Evolutionary conservation across 1,139 yeast genomes (phyloP), one percentile per base, ranked within the genome.

Genomic region (Waltiozyma sp.): DNA sequence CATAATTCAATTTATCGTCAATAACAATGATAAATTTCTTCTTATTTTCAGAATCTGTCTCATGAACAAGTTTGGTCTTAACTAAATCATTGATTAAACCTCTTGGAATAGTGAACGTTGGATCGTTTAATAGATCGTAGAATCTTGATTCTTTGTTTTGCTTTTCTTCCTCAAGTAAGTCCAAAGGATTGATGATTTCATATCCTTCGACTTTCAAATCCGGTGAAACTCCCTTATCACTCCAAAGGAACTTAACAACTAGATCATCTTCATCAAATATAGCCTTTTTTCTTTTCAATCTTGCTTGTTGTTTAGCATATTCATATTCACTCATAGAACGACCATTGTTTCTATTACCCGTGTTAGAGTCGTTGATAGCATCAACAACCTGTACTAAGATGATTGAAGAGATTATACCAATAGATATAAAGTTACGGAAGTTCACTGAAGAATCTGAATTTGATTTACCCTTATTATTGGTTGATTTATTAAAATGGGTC

Each of bases 1-100:
- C 64, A 53, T 72, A 78, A 55, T 77, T 75, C 37, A 19, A 18
- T 7, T 18, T 19, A n/a, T 35, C 23, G 15, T 35, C 37, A 8
- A 35, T 6, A 39, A 70, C 59, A n/a, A 55, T 39, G 2, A 77
- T 49, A 43, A 74, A 72, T 43, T 68, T 66, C 23, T 35, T 35
- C 23, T 18, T 13, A 15, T 68, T 65, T 1, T 73, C 67, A n/a
- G n/a, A n/a, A n/a, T n/a, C n/a, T n/a, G 65, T 61, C 18, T 46
- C 43, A 10, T 13, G 23, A 14, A 35, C 11, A 8, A 77, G 50
- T 44, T 69, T 69, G 46, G 72, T 65, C 45, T 72, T 73, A 36
- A 78, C 60, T 46, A 78, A 63, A 8, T 80, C 80, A 2, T 81
- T 73, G 39, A 76, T 56, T 35, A 78, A 60, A 1, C 85, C 85